Evolutionary conservation across 2,329 filamentous ascomycete species (phyloP), one percentile per base, ranked within the genome.

Genomic region (Lithohypha guttulata): DNA sequence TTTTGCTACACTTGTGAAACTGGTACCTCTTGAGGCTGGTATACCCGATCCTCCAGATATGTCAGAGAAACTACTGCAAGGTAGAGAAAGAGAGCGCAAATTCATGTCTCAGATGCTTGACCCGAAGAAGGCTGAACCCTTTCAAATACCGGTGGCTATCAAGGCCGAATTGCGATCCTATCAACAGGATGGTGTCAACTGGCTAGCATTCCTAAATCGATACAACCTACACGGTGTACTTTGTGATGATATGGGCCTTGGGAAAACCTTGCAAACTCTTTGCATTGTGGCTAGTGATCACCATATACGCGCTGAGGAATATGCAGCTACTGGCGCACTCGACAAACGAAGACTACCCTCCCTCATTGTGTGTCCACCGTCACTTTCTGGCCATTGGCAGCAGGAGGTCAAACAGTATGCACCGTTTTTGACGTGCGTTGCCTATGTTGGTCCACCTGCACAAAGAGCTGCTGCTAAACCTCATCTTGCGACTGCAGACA

Each of bases 221-320:
- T 98, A 96, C 58, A 89, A 98, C 54, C 75, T 98, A 1, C 93
- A 98, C 53, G 91, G 91, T 34, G 95, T 98, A 60, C 83, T 98
- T 43, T 98, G 91, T 57, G 91, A 98, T 55, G 91, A 98, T 59
- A 98, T 98, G 91, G 91, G 91, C 55, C 81, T 98, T 19, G 91
- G 91, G 34, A 98, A 98, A 66, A 98, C 91, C 1, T 66, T 98
- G 8, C 91, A 98, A 59, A 98, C 93, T 0, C 75, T 98, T 15
- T 98, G 91, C 60, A 98, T 98, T 54, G 87, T 98, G 29, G 89
- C 91, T 7, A 96, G 87, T 62, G 91, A 98, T 57, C 91, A 98
- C 56, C 89, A 98, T 58, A 71, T 93, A 55, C 79, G 91, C 44
- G 85, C 84, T 0, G 84, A 95, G 55, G 86, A 96, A 55, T 96